phyloP scores from a whole-genome alignment of 148 eudicot genomes.

The Suaeda aralocaspica region DNA sequence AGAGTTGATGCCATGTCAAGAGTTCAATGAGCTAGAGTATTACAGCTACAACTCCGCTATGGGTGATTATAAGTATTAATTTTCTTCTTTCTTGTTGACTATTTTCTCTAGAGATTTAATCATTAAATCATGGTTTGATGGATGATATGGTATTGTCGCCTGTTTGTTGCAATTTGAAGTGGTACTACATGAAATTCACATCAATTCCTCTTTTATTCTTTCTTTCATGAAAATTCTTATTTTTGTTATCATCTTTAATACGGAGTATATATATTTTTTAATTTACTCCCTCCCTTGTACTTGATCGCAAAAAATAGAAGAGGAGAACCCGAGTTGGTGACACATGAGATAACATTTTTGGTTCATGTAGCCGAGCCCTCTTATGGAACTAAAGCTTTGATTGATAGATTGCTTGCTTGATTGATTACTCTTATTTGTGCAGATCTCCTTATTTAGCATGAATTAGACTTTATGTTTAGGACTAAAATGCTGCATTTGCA shows the following conservation, averaged over 20 bases:
- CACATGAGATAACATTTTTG: too few species aligned
- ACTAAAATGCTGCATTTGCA: background rate
- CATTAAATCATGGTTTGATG: background rate
- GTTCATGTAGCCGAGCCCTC: too few species aligned
- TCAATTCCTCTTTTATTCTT: too few species aligned
- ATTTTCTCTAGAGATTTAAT: background rate
- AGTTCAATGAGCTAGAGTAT: conserved; percentile 94
- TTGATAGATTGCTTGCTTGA: too few species aligned
- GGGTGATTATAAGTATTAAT: conserved; percentile 85
- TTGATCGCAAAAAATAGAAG: too few species aligned
- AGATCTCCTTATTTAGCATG: background rate
- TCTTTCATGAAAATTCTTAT: too few species aligned
- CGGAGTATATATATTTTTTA: too few species aligned
- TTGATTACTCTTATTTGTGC: too few species aligned
- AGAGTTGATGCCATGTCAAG: conserved; percentile 99
- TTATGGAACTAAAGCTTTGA: too few species aligned
- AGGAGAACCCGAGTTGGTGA: too few species aligned
- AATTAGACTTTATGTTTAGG: background rate
- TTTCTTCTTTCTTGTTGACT: conserved; percentile 1
- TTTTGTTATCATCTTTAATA: too few species aligned
- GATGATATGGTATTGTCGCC: background rate
- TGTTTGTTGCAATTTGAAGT: background rate
- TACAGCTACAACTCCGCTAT: conserved; percentile 77
- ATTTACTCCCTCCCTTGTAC: too few species aligned
- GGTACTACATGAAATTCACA: conserved; percentile 1